phyloP scores from a whole-genome alignment of 108 stramenopile species.

The Chaetoceros muelleri region DNA sequence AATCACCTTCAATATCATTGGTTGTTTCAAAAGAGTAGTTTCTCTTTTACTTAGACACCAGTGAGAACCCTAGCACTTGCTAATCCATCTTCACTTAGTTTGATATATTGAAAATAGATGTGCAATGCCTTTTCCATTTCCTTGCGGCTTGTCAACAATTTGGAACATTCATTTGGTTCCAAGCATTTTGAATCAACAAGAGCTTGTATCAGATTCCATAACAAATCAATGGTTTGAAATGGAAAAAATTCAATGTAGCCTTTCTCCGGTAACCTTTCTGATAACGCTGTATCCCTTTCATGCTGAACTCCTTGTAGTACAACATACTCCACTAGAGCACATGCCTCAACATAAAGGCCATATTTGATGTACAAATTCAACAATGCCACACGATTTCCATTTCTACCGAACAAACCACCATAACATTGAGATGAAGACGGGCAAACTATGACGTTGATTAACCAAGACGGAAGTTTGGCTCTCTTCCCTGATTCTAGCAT shows the following conservation, averaged over 20 bases:
- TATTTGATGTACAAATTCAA: conserved; percentile 46
- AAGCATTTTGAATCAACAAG: conserved; percentile 1
- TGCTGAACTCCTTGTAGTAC: conserved; percentile 1
- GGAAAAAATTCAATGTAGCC: conserved; percentile 75
- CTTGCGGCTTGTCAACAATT: conserved; percentile 15
- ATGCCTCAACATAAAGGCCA: conserved; percentile 56
- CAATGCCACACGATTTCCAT: conserved; percentile 42
- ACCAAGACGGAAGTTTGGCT: conserved; percentile 51
- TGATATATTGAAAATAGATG: conserved; percentile 31
- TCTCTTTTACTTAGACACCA: too few species aligned
- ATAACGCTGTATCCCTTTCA: conserved; percentile 14
- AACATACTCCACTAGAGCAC: conserved; percentile 14
- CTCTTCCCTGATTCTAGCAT: conserved; percentile 22
- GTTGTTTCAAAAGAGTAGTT: too few species aligned
- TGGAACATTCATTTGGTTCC: neutral
- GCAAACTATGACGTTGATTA: conserved; percentile 48
- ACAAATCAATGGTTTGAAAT: conserved; percentile 55
- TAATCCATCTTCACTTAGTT: conserved; percentile 40
- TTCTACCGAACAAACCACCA: conserved; percentile 40
- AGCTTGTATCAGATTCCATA: conserved; percentile 53
- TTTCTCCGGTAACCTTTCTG: conserved; percentile 59
- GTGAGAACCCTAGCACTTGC: conserved; percentile 34
- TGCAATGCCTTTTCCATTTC: conserved; percentile 47
- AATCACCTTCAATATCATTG: too few species aligned
- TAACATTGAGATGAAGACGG: neutral